Evolutionary conservation across 2,329 filamentous ascomycete genomes (phyloP).

Genomic region (Delphinella strobiligena): DNA sequence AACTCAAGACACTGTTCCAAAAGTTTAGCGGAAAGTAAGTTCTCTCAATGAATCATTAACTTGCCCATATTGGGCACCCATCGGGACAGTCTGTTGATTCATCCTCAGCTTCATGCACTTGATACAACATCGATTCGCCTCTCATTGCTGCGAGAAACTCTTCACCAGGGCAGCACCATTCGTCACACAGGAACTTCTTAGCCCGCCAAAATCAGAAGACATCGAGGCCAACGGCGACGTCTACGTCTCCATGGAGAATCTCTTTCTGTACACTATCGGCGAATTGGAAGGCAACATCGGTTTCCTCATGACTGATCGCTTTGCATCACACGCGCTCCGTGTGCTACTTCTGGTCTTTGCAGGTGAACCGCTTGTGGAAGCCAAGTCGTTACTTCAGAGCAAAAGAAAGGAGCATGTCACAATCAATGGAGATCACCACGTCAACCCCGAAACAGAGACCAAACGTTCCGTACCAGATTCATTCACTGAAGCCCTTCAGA

Average conservation of each 20-base stretch:
- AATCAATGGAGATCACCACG: constrained; percentile 39
- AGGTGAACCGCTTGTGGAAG: constrained; percentile 63
- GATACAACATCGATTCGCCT: constrained; percentile 90
- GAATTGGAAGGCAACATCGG: constrained; percentile 80
- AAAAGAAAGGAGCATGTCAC: constrained; percentile 80
- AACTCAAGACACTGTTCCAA: constrained; percentile 78
- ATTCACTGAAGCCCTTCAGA: constrained; percentile 65
- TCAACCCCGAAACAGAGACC: constrained; percentile 17
- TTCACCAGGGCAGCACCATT: constrained; percentile 73
- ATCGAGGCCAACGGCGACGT: constrained; percentile 37
- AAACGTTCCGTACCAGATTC: constrained; percentile 57
- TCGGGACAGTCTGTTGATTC: no score
- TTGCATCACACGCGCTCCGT: constrained; percentile 82
- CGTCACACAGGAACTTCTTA: constrained; percentile 58
- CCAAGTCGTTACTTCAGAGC: constrained; percentile 70
- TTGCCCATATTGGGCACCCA: no score
- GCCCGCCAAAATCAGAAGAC: constrained; percentile 33
- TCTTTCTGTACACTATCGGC: constrained; percentile 72
- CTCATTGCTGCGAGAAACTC: constrained; percentile 90
- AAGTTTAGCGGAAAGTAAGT: constrained; percentile 67
- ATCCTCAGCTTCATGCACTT: constrained; percentile 64
- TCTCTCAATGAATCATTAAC: constrained; percentile 2
- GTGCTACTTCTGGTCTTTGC: constrained; percentile 78
- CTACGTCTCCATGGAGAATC: constrained; percentile 61
- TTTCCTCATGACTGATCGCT: constrained; percentile 73